Evolutionary conservation across 495 filamentous ascomycete species (phyloP).

Genomic region (Penicillium salamii): DNA sequence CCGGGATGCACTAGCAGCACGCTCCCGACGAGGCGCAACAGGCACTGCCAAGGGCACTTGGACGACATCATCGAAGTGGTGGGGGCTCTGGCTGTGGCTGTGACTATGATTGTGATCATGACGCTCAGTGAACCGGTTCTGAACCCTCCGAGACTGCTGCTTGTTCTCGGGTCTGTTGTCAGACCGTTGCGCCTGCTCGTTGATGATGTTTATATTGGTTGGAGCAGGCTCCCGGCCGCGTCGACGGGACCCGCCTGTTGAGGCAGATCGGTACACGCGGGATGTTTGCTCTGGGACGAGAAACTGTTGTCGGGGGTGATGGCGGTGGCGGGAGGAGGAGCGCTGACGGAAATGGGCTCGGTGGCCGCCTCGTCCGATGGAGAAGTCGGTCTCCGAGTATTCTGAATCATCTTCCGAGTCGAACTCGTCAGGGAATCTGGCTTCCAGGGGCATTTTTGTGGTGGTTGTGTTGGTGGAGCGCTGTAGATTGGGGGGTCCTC

Average conservation of each 20-base stretch:
- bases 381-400: conserved; percentile 41
- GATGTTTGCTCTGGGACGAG: conserved; percentile 21
- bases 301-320: conserved; percentile 21
- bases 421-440: conserved; percentile 14
- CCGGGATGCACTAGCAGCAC: conserved; percentile 18
- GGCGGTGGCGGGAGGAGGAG: conserved; percentile 38
- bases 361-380: conserved; percentile 26
- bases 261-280: conserved; percentile 37
- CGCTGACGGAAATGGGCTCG: conserved; percentile 26
- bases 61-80: conserved; percentile 34
- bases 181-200: conserved; percentile 19
- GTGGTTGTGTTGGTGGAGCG: background rate
- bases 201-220: conserved; percentile 25
- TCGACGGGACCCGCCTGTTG: conserved; percentile 37
- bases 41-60: background rate
- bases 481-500: background rate
- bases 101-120: background rate
- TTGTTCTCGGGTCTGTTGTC: conserved; percentile 13
- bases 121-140: conserved; percentile 18
- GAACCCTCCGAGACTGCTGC: conserved; percentile 16
- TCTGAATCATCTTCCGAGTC: conserved; percentile 36
- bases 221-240: conserved; percentile 14
- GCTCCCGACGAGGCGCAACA: conserved; percentile 15
- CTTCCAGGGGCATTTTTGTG: conserved; percentile 19
- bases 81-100: background rate